Base-by-base conservation (phyloP, 208 protist species). In the Trypanosoma mega region DNA sequence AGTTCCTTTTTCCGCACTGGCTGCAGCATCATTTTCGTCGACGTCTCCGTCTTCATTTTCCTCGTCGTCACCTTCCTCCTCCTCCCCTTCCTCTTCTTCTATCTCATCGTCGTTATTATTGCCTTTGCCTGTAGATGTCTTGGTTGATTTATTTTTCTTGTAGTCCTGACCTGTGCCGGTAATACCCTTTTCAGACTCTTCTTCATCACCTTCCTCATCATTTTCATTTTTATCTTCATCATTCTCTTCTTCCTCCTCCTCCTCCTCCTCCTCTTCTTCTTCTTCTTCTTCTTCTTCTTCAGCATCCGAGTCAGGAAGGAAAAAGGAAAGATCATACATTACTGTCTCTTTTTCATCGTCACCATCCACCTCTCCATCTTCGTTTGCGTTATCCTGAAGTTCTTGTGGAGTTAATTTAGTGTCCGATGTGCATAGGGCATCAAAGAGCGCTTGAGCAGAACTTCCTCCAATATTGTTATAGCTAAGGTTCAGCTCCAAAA, bases 401-500 rank as follows among this genome's bases (percentile, higher is more conserved):
- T 90, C 78, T 16, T 81, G 61, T 14, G 80, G 81, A 21, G 69
- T 53, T 41, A 89, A 30, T 21, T 54, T 65, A 4, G 87, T 93
- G 51, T 93, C 81, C 0, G 83, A 91, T 20, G 49, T 56, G 3
- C 56, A 26, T 9, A 93, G 50, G n/a, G 87, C 80, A 3, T 63
- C 60, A 23, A 85, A 49, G 5, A 91, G 34, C 14, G 50, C 27
- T 16, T 55, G 36, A 8, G 81, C 65, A 4, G 58, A 47, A 1
- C 49, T 52, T 3, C 69, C 53, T 11, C 49, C 43, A 7, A 93
- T 63, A 39, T 85, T 82, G 59, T 87, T 86, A 52, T 83, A 49
- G 4, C 70, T 68, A 12, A 93, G 49, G 45, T 89, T 77, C 1
- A 93, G 52, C 2, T 74, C 67, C 1, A 72, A 58, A 14, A 93